phyloP scores from a whole-genome alignment of 1,139 yeast species.

The Tardiomyces depauwii region DNA sequence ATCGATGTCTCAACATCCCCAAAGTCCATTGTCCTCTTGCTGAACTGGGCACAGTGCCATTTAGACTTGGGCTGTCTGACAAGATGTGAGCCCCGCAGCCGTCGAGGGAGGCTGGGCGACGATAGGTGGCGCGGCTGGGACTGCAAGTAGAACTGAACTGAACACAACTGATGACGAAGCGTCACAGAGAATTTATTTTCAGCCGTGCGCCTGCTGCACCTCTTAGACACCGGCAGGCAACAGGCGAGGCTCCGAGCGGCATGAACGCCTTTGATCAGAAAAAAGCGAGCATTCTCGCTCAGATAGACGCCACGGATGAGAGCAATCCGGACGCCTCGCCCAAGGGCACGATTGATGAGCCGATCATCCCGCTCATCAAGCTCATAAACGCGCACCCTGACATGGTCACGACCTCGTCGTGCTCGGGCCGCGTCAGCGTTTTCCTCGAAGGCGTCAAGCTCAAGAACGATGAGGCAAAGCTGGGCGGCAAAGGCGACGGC shows the following conservation, averaged over 20 bases:
- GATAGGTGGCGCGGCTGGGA: no score
- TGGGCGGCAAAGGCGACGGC: conserved; percentile 80
- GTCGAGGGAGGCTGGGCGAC: no score
- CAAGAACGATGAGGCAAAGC: conserved; percentile 22
- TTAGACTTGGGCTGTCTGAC: no score
- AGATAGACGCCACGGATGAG: conserved; percentile 35
- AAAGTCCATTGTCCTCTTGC: background rate
- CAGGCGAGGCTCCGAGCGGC: no score
- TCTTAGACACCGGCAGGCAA: no score
- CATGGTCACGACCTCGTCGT: conserved; percentile 79
- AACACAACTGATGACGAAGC: no score
- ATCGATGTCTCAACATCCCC: background rate
- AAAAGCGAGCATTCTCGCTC: conserved; percentile 45
- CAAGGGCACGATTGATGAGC: conserved; percentile 67
- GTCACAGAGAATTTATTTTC: no score
- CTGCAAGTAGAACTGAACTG: no score
- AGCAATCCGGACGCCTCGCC: conserved; percentile 62
- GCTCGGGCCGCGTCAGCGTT: conserved; percentile 79
- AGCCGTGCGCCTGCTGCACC: no score
- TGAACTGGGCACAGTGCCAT: no score
- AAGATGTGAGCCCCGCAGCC: no score
- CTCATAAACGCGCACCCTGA: conserved; percentile 51
- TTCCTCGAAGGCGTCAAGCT: conserved; percentile 52
- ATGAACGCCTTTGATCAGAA: conserved; percentile 52
- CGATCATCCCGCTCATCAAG: conserved; percentile 59